Base-by-base conservation (phyloP, 352 stramenopile species). In the Pythium plurisporium region DNA sequence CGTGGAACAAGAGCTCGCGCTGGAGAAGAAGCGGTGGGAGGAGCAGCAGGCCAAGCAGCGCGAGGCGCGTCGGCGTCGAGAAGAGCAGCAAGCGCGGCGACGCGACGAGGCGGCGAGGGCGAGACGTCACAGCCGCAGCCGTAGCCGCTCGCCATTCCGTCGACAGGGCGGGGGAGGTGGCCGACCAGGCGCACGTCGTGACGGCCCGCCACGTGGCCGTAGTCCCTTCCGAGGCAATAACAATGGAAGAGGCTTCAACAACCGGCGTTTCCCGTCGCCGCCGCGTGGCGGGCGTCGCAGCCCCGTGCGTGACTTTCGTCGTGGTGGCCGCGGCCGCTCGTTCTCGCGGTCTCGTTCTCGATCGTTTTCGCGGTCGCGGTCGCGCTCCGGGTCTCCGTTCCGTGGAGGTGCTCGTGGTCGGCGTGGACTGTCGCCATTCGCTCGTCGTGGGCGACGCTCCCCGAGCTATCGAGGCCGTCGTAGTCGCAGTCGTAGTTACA, bases 191-290 rank as follows among this genome's bases (percentile, higher is more conserved):
- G 55, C 52, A 33, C 45, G 48, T 2, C 61, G 54, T 20, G 63
- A 65, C 15, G 53, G 29, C 6, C 72, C 75, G 4, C 86, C 82
- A 43, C 75, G 85, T 19, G 76, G 73, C 0, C 59, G 73, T 1
- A 81, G 70, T 40, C 69, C 62, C 12, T 40, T 49, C 11, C 60
- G 60, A 17, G 19, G 42, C 2, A 27, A 30, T 19, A 11, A 10
- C 20, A 20, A n/a, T 10, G 61, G 40, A 33, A 15, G 22, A 20
- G 20, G 48, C 8, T 23, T 17, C 44, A 27, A 30, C 33, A 34
- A 37, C 34, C 45, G 59, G 23, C 38, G 38, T 20, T 44, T 44
- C 38, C n/a, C 17, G 38, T 44, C 38, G 17, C 38, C 38, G 5
- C 5, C 5, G 11, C 17, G n/a, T 25, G 38, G 37, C 4, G 26